Evolutionary conservation across 495 filamentous ascomycete genomes (phyloP), one percentile per base, ranked within the genome.

Genomic region (Tuber borchii): DNA sequence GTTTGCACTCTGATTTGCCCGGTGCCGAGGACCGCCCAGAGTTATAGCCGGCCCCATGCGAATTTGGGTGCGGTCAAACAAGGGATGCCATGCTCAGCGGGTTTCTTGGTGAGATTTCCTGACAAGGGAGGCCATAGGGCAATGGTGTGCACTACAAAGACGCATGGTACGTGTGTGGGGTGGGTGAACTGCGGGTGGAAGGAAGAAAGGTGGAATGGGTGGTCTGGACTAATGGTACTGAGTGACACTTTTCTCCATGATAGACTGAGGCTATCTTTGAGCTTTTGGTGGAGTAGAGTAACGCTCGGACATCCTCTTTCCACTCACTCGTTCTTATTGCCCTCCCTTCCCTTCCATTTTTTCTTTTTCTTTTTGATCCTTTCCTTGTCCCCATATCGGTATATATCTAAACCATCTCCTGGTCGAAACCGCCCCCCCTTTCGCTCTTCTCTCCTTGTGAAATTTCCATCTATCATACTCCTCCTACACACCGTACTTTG

Each of bases 321-420:
- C 73, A 71, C 73, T 78, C 76, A 76, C 68, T 74, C 75, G 68
- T 75, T 81, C 77, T 71, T 78, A 80, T 79, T 77, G 77, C 51
- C 40, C 45, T 74, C 46, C 20, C 46, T 22, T 51, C 20, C 19
- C 20, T 9, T 51, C 6, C 2, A 75, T 68, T 51, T 77, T 61
- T 69, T 77, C 45, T 69, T 82, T 70, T 74, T 72, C 74, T 75
- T 75, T 76, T 46, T 75, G 76, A 56, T 56, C 51, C 76, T n/a
- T 76, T 6, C 73, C 77, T 77, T 61, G 42, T 69, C 40, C 75
- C 74, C 71, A 70, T 68, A 39, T 72, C 43, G 75, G 65, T 79
- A 77, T 74, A 82, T 82, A 75, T 78, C 81, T 71, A 78, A 76
- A 80, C 77, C 80, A 78, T 77, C 80, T 79, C 80, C 74, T 65